Evolutionary conservation across 2,329 filamentous ascomycete species (phyloP).

Genomic region (Cytospora piceicola): DNA sequence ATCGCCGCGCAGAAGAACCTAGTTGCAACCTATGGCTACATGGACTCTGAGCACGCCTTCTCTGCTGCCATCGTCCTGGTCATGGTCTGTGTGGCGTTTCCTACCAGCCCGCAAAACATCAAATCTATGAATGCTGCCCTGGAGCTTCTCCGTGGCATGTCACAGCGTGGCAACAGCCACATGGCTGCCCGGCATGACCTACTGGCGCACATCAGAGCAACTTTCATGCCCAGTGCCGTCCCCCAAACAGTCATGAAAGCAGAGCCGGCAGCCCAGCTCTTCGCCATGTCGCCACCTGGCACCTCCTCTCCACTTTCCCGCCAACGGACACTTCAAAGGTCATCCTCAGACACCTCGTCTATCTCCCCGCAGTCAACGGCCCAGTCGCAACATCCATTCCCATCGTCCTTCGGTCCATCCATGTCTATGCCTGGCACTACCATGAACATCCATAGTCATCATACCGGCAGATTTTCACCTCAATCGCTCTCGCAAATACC

Average conservation of each 20-base stretch:
- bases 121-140: conserved; percentile 52
- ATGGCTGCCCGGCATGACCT: conserved; percentile 45
- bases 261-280: neutral
- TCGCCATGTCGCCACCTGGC: neutral
- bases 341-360: neutral
- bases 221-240: conserved; percentile 32
- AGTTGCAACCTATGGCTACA: conserved; percentile 60
- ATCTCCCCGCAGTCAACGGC: neutral
- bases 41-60: conserved; percentile 61
- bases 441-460: neutral
- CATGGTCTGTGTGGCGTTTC: conserved; percentile 59
- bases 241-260: neutral
- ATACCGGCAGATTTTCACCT: conserved; percentile 4
- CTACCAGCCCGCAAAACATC: conserved; percentile 46
- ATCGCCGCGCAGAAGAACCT: conserved; percentile 53
- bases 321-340: too few relatives aligned
- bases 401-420: too few relatives aligned
- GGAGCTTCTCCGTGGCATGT: conserved; percentile 53
- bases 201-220: conserved; percentile 38
- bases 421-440: neutral
- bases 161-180: conserved; percentile 56
- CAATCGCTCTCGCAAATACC: conserved; percentile 21
- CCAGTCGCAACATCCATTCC: neutral
- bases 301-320: neutral
- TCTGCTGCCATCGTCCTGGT: conserved; percentile 58